These are phyloP conservation scores for Pythium myriotylum DNA, from an alignment of 352 stramenopile genomes.

Conservation along the genomic window DNA sequence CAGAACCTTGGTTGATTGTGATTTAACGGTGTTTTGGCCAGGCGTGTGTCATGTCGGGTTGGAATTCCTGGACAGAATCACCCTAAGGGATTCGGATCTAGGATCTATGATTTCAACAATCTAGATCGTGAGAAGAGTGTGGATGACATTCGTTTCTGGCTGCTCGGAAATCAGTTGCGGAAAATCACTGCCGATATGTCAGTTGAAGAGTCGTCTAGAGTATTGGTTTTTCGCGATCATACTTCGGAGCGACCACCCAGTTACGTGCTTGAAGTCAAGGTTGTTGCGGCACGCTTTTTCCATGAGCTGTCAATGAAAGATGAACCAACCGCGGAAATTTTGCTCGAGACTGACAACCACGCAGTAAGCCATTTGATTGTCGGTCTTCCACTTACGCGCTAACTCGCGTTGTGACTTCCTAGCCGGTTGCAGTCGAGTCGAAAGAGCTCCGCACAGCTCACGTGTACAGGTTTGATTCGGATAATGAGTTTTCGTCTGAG, in stretches of 20 bases:
- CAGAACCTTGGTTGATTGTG: background rate
- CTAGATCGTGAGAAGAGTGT: conserved; percentile 76
- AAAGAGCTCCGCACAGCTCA: conserved; percentile 79
- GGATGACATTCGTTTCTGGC: conserved; percentile 66
- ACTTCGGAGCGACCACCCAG: conserved; percentile 51
- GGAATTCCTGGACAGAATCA: conserved; percentile 51
- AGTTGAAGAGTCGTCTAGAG: conserved; percentile 75
- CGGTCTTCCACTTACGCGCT: background rate
- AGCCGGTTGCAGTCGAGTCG: conserved; percentile 43
- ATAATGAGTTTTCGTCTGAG: conserved; percentile 71
- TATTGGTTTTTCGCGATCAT: conserved; percentile 79
- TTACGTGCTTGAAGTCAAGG: conserved; percentile 84
- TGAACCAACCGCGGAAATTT: conserved; percentile 59
- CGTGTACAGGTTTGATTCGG: conserved; percentile 83
- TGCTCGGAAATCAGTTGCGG: conserved; percentile 71
- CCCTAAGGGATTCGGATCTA: conserved; percentile 56
- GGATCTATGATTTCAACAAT: conserved; percentile 87
- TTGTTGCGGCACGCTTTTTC: conserved; percentile 72
- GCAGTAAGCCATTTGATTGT: conserved; percentile 25
- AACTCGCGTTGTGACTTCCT: background rate
- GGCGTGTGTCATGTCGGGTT: conserved; percentile 71
- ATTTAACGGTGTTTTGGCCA: conserved; percentile 26
- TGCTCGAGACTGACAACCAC: conserved; percentile 71
- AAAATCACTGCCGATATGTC: conserved; percentile 77
- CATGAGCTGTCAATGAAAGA: conserved; percentile 65